Conservation (phyloP, 2,329 filamentous ascomycete genomes). For the Colletotrichum salicis region DNA sequence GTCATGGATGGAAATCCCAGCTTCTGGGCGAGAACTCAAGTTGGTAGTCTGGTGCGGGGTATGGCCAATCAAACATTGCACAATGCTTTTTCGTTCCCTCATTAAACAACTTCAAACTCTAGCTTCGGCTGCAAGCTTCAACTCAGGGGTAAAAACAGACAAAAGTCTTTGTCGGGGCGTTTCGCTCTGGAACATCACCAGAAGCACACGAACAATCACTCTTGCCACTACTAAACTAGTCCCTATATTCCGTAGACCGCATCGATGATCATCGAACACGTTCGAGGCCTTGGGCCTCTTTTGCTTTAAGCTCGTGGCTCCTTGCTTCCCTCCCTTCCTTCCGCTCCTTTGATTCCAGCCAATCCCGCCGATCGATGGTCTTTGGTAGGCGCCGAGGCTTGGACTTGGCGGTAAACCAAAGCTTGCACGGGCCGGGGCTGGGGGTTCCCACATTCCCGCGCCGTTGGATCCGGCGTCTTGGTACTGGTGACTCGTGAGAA, state of each 20-base stretch:
- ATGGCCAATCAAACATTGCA: neutral
- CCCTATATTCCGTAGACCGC: neutral
- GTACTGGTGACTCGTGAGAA: neutral
- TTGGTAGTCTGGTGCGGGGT: neutral
- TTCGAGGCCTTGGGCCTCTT: neutral
- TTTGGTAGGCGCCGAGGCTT: neutral
- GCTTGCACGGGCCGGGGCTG: neutral
- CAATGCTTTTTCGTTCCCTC: neutral
- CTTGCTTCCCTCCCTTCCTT: neutral
- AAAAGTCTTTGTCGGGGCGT: neutral
- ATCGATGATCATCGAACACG: neutral
- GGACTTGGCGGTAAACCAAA: neutral
- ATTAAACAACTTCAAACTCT: slow-evolving; percentile 3
- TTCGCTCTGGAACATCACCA: neutral
- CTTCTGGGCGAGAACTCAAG: neutral
- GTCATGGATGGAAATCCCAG: neutral
- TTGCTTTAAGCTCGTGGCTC: neutral
- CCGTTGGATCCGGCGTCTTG: slow-evolving; percentile 4
- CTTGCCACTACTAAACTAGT: neutral
- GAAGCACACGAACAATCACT: neutral
- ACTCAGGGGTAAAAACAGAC: neutral
- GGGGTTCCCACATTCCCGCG: neutral
- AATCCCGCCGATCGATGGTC: neutral
- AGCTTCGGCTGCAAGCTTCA: neutral
- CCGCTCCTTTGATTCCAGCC: neutral